Evolutionary conservation across 2,329 filamentous ascomycete species (phyloP), one percentile per base, ranked within the genome.

Genomic region (Biscogniauxia mediterranea): DNA sequence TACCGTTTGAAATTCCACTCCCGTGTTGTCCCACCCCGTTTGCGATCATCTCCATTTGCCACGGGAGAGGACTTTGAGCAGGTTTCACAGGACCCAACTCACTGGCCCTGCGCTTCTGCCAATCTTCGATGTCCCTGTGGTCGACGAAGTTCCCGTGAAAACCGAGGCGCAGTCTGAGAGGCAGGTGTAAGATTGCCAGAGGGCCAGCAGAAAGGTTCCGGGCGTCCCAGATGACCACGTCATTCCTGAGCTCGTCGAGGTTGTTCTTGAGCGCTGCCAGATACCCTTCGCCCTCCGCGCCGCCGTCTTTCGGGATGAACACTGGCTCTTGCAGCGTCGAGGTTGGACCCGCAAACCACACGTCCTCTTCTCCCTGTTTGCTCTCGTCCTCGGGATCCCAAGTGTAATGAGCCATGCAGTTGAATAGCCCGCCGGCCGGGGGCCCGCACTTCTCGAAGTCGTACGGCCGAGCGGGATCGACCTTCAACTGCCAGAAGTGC

Each of bases 281-380:
- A 64, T 82, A 84, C 1, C 82, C 82, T 57, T 84, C 80, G 0
- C 81, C 82, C 64, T 85, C 81, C 1, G 59, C 71, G 0, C 72
- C 76, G 20, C 73, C 74, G 1, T 75, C 69, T 32, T 74, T 73
- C 0, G 83, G 82, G 13, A 85, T 79, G 60, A 85, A 85, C 0
- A 81, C 78, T 0, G 83, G 82, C 63, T 85, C 83, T 67, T 85
- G 82, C 62, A 83, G 80, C 0, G 80, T 80, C 25, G 75, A 76
- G 1, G 76, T 81, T 3, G 71, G 74, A 0, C 80, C 80, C 0
- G 79, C 74, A 59, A 77, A 82, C 66, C 76, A 83, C 11, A 78
- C 73, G 46, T 80, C 75, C 26, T 77, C 73, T 1, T 67, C 57
- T 0, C 76, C 76, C 6, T 28, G 75, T 1, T 63, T 64, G 0